These are phyloP conservation scores for Pelargonium australe DNA, from an alignment of 441 rosid genomes.

Conservation along the genomic window DNA sequence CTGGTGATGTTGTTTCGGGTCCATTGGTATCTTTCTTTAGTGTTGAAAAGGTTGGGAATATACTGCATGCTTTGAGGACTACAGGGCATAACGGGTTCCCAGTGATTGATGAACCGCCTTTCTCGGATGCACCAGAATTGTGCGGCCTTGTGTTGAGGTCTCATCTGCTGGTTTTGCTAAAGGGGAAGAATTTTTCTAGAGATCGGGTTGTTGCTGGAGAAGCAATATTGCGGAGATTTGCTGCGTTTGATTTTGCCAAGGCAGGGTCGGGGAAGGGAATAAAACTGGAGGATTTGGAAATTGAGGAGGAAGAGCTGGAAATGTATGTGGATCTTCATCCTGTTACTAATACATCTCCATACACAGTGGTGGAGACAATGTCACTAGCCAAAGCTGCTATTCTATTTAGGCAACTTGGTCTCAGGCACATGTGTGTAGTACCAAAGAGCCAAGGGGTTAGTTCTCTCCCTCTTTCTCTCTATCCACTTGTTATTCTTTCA, in stretches of 20 bases:
- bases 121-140: conserved; percentile 44
- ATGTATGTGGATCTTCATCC: conserved; percentile 72
- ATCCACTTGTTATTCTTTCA: too few species aligned
- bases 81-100: conserved; percentile 63
- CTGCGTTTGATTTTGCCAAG: conserved; percentile 52
- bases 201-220: conserved; percentile 36
- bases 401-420: conserved; percentile 60
- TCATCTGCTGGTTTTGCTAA: conserved; percentile 59
- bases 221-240: conserved; percentile 29
- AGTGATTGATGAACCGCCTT: conserved; percentile 56
- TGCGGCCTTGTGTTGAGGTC: conserved; percentile 65
- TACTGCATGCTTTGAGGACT: conserved; percentile 39
- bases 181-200: conserved; percentile 42
- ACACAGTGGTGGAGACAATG: conserved; percentile 60
- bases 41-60: conserved; percentile 43
- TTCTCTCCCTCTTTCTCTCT: too few species aligned
- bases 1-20: conserved; percentile 52
- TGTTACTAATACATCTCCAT: conserved; percentile 54
- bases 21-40: conserved; percentile 45
- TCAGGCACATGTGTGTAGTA: conserved; percentile 59
- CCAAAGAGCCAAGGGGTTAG: conserved; percentile 54
- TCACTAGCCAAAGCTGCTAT: conserved; percentile 68
- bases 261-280: conserved; percentile 59
- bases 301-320: conserved; percentile 56
- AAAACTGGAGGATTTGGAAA: conserved; percentile 47